Conservation (phyloP, 1,284 basidiomycete genomes). For the Malassezia obtusa region DNA sequence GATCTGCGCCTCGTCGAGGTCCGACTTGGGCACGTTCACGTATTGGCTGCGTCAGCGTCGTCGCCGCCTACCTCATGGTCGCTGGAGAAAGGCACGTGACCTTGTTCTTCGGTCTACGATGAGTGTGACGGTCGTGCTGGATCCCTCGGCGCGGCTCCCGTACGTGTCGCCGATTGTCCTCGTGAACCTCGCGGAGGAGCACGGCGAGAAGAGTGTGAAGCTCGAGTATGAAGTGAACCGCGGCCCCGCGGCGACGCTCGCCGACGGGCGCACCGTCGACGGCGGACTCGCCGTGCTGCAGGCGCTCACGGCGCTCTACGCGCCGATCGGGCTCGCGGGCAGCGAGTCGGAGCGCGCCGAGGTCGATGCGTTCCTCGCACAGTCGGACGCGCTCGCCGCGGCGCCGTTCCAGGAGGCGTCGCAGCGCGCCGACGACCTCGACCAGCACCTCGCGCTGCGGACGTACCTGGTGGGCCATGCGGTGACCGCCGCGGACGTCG, state of each 20-base stretch:
- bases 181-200: slow-evolving; percentile 9
- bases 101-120: neutral
- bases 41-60: slow-evolving; percentile 63
- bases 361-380: slow-evolving; percentile 30
- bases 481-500: slow-evolving; percentile 43
- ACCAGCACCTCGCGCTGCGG: slow-evolving; percentile 43
- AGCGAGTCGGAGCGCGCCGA: slow-evolving; percentile 20
- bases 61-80: slow-evolving; percentile 3
- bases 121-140: slow-evolving; percentile 11
- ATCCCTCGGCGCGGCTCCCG: slow-evolving; percentile 16
- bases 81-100: slow-evolving; percentile 3
- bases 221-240: slow-evolving; percentile 24
- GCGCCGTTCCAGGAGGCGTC: slow-evolving; percentile 30
- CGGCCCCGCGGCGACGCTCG: slow-evolving; percentile 18
- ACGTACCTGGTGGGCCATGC: slow-evolving; percentile 41
- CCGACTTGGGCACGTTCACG: slow-evolving; percentile 89
- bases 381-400: slow-evolving; percentile 28
- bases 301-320: slow-evolving; percentile 29
- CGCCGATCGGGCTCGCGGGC: slow-evolving; percentile 27
- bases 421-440: slow-evolving; percentile 36
- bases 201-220: neutral
- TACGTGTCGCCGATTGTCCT: slow-evolving; percentile 19
- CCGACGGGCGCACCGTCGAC: slow-evolving; percentile 21
- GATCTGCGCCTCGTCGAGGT: slow-evolving; percentile 91
- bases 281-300: slow-evolving; percentile 31